phyloP scores from a whole-genome alignment of 1,284 basidiomycete genomes.

The Moniliella sp. region DNA sequence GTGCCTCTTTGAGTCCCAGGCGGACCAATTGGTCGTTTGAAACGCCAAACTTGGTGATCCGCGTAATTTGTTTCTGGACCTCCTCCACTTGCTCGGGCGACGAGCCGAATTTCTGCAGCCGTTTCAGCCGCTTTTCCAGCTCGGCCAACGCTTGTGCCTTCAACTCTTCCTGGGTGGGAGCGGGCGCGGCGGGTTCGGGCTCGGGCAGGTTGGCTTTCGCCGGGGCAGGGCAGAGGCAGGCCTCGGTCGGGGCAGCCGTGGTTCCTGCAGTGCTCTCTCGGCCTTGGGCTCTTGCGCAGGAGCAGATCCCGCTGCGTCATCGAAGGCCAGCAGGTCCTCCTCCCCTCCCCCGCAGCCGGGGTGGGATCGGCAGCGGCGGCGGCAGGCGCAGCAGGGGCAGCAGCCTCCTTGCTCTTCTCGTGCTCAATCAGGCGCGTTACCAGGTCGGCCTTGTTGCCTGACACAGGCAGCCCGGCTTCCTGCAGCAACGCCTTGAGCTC shows the following conservation, averaged over 20 bases:
- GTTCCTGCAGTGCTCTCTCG: neutral
- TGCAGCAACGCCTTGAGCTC: constrained; percentile 22
- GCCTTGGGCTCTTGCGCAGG: neutral
- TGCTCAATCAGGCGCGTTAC: constrained; percentile 23
- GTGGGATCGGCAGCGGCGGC: too few species aligned
- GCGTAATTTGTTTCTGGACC: constrained; percentile 9
- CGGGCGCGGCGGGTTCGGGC: too few species aligned
- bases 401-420: constrained; percentile 9
- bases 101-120: constrained; percentile 22
- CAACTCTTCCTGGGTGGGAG: constrained; percentile 6
- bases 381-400: too few species aligned
- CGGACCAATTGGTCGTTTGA: neutral
- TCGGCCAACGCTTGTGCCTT: constrained; percentile 14
- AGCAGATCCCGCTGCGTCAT: neutral
- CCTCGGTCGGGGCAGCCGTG: neutral
- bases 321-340: neutral
- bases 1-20: neutral
- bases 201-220: too few species aligned
- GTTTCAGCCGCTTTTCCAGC: constrained; percentile 22
- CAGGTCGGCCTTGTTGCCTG: constrained; percentile 25
- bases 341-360: neutral
- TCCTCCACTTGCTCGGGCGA: constrained; percentile 16
- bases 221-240: neutral
- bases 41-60: constrained; percentile 22
- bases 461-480: constrained; percentile 9